Evolutionary conservation across 441 rosid genomes (phyloP), one percentile per base, ranked within the genome.

Genomic region (Mallotus japonicus): DNA sequence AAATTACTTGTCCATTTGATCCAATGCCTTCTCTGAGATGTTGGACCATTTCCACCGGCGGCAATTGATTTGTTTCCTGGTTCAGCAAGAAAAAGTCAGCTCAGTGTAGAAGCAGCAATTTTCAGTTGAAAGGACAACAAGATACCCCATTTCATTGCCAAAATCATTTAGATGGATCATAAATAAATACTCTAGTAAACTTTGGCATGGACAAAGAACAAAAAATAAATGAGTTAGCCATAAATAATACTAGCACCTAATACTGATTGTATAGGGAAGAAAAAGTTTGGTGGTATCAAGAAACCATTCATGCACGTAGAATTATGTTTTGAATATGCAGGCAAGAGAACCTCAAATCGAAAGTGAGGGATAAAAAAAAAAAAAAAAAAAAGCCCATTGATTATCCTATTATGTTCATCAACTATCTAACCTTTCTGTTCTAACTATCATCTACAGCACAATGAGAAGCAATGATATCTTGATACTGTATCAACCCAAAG

Each of bases 1-100:
- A 71, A 77, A 72, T 74, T 79, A 95, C 97, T 92, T 92, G 98
- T 73, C 93, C 95, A 65, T 78, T 83, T 62, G 90, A 86, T 77
- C 98, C 99, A 76, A 83, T 66, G 82, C 87, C 90, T 83, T 83
- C 76, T 79, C 73, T 85, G 73, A 95, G 97, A 87, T 95, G 99
- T 79, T 88, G 88, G 78, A 91, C 84, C 91, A 95, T 90, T 83
- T 87, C 97, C 24, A 65, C 46, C 12, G 95, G 92, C 58, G 78
- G 77, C 83, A 95, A 83, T 50, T 90, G 83, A 75, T 83, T 77
- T 67, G 84, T 89, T 28, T 79, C 91, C 99, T 91, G 89, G 55
- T 17, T 74, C 75, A 40, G 62, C 65, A 83, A 78, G 54, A 79
- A 75, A 62, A 17, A 40, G 32, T 61, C 15, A 82, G 62, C 64